Base-by-base conservation (phyloP, 2,329 filamentous ascomycete species). In the Fusarium nematophilum region DNA sequence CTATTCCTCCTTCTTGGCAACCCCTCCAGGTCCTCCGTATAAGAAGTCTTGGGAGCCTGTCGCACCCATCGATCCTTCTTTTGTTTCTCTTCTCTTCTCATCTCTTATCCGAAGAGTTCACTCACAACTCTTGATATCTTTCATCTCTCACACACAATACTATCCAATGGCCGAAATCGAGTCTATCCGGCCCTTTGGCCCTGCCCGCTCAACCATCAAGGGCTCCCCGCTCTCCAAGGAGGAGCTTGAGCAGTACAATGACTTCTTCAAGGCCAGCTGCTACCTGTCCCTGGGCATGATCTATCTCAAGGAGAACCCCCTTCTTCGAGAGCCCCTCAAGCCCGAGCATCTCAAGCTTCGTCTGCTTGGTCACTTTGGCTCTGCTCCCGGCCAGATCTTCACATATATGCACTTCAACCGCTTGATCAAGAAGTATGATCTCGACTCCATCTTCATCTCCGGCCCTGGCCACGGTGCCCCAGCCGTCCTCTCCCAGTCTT, bases 371-470 rank as follows among this genome's bases (percentile, higher is more conserved):
- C 90, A 93, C 72, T 93, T 91, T 81, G 90, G 90, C 48, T 91
- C 89, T 3, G 90, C 90, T 43, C 87, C 90, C n/a, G 90, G 90
- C 11, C 90, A 93, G 74, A 87, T 89, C 54, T 93, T 93, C 75
- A 90, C 89, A 27, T 93, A 88, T 74, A 90, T 92, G 78, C 90
- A 93, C 76, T 90, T 92, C 81, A 93, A 93, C 75, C 87, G 90
- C 27, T 78, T 93, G 55, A 92, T 93, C 80, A 92, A 90, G 75
- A 93, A 92, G 75, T 90, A 92, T 69, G 85, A 91, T 62, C 77
- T 93, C 43, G 83, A 93, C 68, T 82, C 85, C 25, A 81, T 91
- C 65, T 93, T 91, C 72, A 80, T 93, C 53, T 91, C 89, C 2
- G 90, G 90, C 6, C 90, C 90, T 1, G 90, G 90, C 33, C 90